phyloP scores from a whole-genome alignment of 257 asterid genomes.

The Datura wrightii region DNA sequence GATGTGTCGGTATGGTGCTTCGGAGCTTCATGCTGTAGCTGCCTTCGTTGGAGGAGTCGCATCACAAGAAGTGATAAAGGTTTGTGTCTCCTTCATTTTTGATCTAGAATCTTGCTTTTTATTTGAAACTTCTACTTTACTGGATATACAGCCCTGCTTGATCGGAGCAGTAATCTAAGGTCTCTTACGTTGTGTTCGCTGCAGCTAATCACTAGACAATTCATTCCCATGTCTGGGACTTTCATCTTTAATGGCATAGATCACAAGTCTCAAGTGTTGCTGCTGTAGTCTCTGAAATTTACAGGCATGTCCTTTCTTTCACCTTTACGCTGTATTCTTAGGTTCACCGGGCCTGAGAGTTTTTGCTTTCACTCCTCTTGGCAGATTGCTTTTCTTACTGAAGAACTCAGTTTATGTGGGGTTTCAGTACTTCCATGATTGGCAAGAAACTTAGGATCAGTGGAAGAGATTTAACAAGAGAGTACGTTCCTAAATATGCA shows the following conservation, averaged over 20 bases:
- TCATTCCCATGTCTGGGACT: conserved; percentile 89
- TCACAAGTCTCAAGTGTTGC: conserved; percentile 74
- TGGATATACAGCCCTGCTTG: too few relatives aligned
- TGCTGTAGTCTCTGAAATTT: conserved; percentile 48
- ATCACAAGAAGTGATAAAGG: conserved; percentile 98
- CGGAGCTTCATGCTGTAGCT: conserved; percentile 95
- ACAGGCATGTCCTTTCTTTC: conserved; percentile 36
- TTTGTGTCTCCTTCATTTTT: conserved; percentile 27
- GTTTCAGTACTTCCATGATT: neutral
- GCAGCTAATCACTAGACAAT: conserved; percentile 93
- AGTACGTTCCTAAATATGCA: neutral
- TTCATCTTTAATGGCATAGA: conserved; percentile 89
- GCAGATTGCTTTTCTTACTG: neutral
- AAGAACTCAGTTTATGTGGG: neutral
- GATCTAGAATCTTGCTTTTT: conserved; percentile 29
- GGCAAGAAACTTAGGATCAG: conserved; percentile 22
- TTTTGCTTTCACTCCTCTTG: neutral
- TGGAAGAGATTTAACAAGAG: neutral
- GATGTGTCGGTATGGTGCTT: conserved; percentile 95
- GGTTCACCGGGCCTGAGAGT: neutral
- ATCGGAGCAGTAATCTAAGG: conserved; percentile 27
- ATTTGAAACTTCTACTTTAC: neutral
- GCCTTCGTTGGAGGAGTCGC: conserved; percentile 94
- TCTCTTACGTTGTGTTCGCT: conserved; percentile 26
- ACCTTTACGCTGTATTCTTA: neutral